These are phyloP conservation scores for Aspergillus ellipticus DNA, from an alignment of 495 filamentous ascomycete species.

Conservation along the genomic window DNA sequence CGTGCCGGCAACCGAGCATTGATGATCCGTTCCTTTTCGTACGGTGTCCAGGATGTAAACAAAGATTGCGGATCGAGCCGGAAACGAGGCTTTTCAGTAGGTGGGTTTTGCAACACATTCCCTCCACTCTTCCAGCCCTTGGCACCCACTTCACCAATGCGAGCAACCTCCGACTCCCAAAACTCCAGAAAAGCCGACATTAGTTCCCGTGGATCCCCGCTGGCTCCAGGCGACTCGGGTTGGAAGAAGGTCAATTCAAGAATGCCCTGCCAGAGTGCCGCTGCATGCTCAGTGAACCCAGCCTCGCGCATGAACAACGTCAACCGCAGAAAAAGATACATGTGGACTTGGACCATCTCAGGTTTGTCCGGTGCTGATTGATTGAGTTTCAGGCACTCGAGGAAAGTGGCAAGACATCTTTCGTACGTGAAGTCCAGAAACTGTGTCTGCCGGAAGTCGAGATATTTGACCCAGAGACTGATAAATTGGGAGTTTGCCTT, in stretches of 20 bases:
- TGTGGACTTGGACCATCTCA: slow-evolving; percentile 44
- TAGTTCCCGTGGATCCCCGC: slow-evolving; percentile 8
- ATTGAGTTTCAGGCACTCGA: slow-evolving; percentile 53
- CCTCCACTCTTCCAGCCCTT: slow-evolving; percentile 59
- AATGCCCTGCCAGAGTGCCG: slow-evolving; percentile 78
- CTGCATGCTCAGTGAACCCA: slow-evolving; percentile 73
- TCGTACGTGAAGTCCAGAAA: slow-evolving; percentile 68
- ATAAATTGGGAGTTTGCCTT: slow-evolving; percentile 55
- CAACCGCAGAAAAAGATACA: slow-evolving; percentile 71
- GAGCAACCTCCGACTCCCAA: slow-evolving; percentile 82
- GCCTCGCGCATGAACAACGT: slow-evolving; percentile 73
- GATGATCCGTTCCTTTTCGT: slow-evolving; percentile 50
- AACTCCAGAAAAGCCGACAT: slow-evolving; percentile 61
- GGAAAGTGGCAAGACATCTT: slow-evolving; percentile 52
- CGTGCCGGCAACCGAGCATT: slow-evolving; percentile 60
- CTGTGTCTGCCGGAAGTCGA: slow-evolving; percentile 71
- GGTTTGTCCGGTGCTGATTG: slow-evolving; percentile 20
- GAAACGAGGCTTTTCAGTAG: slow-evolving; percentile 10
- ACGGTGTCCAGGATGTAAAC: slow-evolving; percentile 56
- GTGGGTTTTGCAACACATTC: slow-evolving; percentile 14
- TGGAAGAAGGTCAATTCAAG: slow-evolving; percentile 70
- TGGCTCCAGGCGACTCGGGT: slow-evolving; percentile 28
- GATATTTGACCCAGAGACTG: slow-evolving; percentile 67
- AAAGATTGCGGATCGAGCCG: slow-evolving; percentile 23
- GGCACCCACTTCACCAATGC: slow-evolving; percentile 71